Conservation (phyloP, 768 basidiomycete genomes). For the Trametes cubensis region DNA sequence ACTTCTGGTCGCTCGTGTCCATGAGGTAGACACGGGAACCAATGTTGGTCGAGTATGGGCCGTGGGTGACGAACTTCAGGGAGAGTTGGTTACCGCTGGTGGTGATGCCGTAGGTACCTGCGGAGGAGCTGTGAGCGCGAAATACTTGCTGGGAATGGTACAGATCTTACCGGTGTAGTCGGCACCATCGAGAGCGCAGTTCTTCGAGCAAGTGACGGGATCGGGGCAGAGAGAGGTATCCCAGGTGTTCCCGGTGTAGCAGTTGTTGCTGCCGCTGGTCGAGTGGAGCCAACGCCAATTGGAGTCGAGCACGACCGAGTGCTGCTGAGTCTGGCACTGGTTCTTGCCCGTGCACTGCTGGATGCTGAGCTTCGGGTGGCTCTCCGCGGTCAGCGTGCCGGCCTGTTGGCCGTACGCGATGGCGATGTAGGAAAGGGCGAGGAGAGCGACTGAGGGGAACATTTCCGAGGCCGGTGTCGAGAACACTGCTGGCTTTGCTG, state of each 20-base stretch:
- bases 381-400: constrained; percentile 50
- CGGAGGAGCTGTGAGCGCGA: not conserved
- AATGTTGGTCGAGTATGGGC: constrained; percentile 26
- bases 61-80: constrained; percentile 51
- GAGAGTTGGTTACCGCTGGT: constrained; percentile 48
- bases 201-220: constrained; percentile 34
- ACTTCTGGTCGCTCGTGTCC: constrained; percentile 41
- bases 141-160: not conserved
- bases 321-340: constrained; percentile 37
- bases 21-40: constrained; percentile 47
- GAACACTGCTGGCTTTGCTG: constrained; percentile 4
- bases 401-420: constrained; percentile 52
- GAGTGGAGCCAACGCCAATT: constrained; percentile 41
- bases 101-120: constrained; percentile 55
- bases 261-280: constrained; percentile 36
- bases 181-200: constrained; percentile 41
- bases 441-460: constrained; percentile 13
- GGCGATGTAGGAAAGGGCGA: constrained; percentile 34
- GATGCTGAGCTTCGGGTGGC: constrained; percentile 49
- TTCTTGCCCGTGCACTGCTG: constrained; percentile 49
- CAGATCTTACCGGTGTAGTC: constrained; percentile 27
- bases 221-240: constrained; percentile 38
- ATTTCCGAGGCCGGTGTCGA: constrained; percentile 4
- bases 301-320: constrained; percentile 45
- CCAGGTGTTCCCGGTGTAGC: constrained; percentile 42